Base-by-base conservation (phyloP, 2,329 filamentous ascomycete genomes). In the Coniochaeta ligniaria region DNA sequence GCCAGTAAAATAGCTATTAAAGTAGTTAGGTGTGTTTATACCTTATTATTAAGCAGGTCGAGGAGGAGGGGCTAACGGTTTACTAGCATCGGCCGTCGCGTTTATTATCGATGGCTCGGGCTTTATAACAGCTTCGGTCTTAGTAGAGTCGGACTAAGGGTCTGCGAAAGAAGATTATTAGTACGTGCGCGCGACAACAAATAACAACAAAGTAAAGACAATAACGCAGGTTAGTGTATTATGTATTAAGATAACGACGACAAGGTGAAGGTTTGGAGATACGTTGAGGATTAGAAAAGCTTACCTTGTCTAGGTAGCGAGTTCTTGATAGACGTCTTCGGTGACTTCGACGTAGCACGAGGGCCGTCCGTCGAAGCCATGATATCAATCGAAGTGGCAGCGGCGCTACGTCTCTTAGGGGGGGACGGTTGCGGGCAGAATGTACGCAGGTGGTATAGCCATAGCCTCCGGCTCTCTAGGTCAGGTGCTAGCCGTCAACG, bases 1-100 rank as follows among this genome's bases (percentile, higher is more conserved):
- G 66, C 76, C 80, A 68, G 71, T 75, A 63, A 71, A 81, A 64
- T 83, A 79, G 61, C 78, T 80, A 58, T 83, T 82, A 73, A 91
- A 92, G 75, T 89, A 91, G 70, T 92, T 88, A 54, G 85, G 82
- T 9, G 84, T 84, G 67, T 86, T 82, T 61, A 77, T 60, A 58
- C 62, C 61, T 54, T 65, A 63, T 50, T 76, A 72, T 70, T 83
- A 82, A 64, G 76, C 77, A 60, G 86, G 83, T 74, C 87, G 87
- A 62, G 88, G 88, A 60, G 89, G 88, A 66, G 88, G 88, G 66
- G 87, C 86, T 70, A 91, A 82, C 60, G 87, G 85, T 75, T 85
- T 85, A 69, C 85, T 78, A 60, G 76, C 73, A 71, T 88, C 85
- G 73, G 79, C n/a, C n/a, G n/a, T n/a, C n/a, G n/a, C 78, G 79